Conservation (phyloP, 192 early-diverging fungal species). For the Dissophora globulifera region DNA sequence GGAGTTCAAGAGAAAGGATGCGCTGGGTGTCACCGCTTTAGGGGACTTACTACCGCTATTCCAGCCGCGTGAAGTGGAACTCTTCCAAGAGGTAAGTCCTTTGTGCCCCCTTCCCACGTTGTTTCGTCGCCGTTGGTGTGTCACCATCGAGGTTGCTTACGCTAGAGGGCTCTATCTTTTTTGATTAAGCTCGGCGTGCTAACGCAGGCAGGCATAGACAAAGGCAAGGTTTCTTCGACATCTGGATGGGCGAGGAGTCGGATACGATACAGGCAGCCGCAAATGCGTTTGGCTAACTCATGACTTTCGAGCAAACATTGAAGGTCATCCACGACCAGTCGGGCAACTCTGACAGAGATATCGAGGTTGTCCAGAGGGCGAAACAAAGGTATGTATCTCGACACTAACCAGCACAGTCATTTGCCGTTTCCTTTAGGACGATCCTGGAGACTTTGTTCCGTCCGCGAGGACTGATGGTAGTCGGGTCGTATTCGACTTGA, state of each 20-base stretch:
- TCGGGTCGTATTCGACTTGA: constrained; percentile 64
- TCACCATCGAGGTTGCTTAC: too few species aligned
- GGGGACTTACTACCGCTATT: constrained; percentile 56
- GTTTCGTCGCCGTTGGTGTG: background rate
- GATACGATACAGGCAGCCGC: constrained; percentile 72
- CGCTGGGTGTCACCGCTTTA: constrained; percentile 58
- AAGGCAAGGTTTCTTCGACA: constrained; percentile 67
- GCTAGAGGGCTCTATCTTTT: background rate
- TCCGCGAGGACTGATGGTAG: constrained; percentile 58
- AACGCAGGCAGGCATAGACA: constrained; percentile 59
- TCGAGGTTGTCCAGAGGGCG: too few species aligned
- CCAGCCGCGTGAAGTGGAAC: constrained; percentile 47
- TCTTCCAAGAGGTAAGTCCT: constrained; percentile 51
- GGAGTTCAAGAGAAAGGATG: constrained; percentile 16
- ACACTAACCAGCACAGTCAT: too few species aligned
- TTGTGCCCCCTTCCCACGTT: too few species aligned
- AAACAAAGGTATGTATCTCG: too few species aligned
- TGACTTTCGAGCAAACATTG: constrained; percentile 65
- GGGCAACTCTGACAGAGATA: too few species aligned
- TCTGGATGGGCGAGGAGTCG: constrained; percentile 80
- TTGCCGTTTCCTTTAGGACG: background rate
- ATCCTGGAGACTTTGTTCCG: constrained; percentile 53
- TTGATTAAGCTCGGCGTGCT: constrained; percentile 47
- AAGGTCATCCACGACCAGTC: constrained; percentile 26
- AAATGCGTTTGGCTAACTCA: constrained; percentile 71